A percentile compares a stretch with the other conserved stretches of the same genome.
Conservation (phyloP, 2,329 filamentous ascomycete species). For the Tolypocladium pustulatum region DNA sequence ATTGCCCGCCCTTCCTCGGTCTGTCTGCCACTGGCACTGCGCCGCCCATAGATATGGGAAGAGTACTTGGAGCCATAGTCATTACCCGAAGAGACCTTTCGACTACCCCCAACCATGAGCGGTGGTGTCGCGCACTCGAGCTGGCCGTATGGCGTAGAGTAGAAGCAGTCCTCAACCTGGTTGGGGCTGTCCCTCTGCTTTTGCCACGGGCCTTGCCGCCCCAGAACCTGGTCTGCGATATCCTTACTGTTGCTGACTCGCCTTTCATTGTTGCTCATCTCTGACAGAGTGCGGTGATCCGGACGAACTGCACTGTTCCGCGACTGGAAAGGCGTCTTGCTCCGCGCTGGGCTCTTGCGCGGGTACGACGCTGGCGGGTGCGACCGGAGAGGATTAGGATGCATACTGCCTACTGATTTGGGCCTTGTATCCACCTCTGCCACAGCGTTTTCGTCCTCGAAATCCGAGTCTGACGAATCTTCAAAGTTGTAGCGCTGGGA, state of each 20-base stretch:
- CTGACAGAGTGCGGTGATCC: constrained; percentile 25
- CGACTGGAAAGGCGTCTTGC: not conserved
- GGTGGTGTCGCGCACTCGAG: constrained; percentile 43
- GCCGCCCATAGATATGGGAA: constrained; percentile 26
- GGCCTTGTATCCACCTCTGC: constrained; percentile 6
- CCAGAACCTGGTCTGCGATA: constrained; percentile 15
- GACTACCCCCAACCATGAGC: constrained; percentile 35
- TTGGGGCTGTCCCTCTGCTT: constrained; percentile 32
- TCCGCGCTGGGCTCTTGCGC: not conserved
- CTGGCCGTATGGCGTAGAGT: constrained; percentile 48
- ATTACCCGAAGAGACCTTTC: constrained; percentile 50
- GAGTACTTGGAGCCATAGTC: constrained; percentile 32
- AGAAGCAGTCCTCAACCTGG: constrained; percentile 38
- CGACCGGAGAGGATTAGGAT: constrained; percentile 43
- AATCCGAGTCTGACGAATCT: constrained; percentile 30
- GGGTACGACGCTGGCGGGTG: constrained; percentile 27
- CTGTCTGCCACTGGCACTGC: constrained; percentile 63
- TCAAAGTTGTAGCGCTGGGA: constrained; percentile 31
- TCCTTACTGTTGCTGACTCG: constrained; percentile 32
- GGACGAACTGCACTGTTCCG: not conserved
- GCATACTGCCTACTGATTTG: constrained; percentile 14
- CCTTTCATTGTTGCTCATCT: constrained; percentile 34
- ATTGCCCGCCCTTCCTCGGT: constrained; percentile 53
- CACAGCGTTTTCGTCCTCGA: constrained; percentile 24
- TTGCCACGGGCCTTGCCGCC: not conserved